Percentiles rank a stretch among this genome's conserved stretches.
Conservation (phyloP, 1,284 basidiomycete species). For the Apiotrichum domesticum region DNA sequence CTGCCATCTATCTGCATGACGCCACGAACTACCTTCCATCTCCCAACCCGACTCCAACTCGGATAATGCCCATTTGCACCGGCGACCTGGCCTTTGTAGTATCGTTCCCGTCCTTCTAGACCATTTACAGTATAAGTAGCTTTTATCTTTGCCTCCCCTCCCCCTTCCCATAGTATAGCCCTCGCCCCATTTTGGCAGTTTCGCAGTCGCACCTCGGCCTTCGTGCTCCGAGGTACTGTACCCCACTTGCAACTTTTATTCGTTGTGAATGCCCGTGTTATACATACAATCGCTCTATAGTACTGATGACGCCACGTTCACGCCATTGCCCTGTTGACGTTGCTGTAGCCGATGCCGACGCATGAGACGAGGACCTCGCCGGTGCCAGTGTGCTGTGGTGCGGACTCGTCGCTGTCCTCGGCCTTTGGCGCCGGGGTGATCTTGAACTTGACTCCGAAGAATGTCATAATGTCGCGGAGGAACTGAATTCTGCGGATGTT, state of each 20-base stretch:
- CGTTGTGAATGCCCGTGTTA: conserved; percentile 9
- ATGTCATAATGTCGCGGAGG: conserved; percentile 70
- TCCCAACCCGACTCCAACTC: no score
- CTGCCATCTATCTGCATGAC: no score
- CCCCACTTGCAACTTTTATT: no score
- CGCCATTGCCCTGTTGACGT: conserved; percentile 49
- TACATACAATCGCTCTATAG: conserved; percentile 16
- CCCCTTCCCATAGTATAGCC: background rate
- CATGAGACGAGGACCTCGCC: conserved; percentile 46
- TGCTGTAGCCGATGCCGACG: conserved; percentile 50
- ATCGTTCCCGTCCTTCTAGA: no score
- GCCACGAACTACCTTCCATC: no score
- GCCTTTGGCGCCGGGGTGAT: conserved; percentile 37
- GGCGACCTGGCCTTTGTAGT: no score
- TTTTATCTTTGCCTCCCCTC: no score
- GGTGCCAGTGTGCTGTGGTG: conserved; percentile 8
- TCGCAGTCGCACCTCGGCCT: background rate
- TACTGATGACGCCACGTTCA: conserved; percentile 1
- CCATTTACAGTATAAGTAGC: no score
- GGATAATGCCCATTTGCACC: no score
- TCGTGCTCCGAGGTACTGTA: background rate
- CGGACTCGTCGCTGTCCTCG: background rate
- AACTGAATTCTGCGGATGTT: conserved; percentile 73
- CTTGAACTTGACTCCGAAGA: conserved; percentile 65
- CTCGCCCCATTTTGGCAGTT: background rate